Conservation (phyloP, 1,284 basidiomycete genomes). For the Rhodotorula sp. region DNA sequence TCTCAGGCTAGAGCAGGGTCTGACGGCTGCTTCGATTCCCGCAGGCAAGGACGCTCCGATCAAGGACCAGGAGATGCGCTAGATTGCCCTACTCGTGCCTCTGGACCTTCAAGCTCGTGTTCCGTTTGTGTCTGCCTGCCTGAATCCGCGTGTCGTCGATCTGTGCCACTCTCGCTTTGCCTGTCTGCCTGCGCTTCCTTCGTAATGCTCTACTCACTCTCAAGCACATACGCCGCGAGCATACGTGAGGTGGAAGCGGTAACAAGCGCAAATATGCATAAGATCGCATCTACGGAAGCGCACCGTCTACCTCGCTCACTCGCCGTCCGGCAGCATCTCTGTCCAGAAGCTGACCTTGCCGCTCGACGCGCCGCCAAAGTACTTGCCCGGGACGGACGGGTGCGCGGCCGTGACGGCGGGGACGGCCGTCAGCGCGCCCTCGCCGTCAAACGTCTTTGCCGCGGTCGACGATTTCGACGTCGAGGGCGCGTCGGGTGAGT, state of each 20-base stretch:
- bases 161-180: too few relatives aligned
- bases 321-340: neutral
- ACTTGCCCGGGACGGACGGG: slow-evolving; percentile 44
- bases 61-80: slow-evolving; percentile 16
- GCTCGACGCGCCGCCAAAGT: slow-evolving; percentile 29
- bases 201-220: too few relatives aligned
- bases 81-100: neutral
- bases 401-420: slow-evolving; percentile 54
- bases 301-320: neutral
- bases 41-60: slow-evolving; percentile 32
- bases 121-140: too few relatives aligned
- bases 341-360: slow-evolving; percentile 32
- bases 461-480: neutral
- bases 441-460: slow-evolving; percentile 41
- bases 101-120: neutral
- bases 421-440: slow-evolving; percentile 50
- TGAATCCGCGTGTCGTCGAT: neutral
- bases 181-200: too few relatives aligned
- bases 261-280: too few relatives aligned
- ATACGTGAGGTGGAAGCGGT: neutral
- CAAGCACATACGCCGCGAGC: too few relatives aligned
- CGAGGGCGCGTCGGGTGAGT: slow-evolving; percentile 30
- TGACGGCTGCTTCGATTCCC: neutral
- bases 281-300: neutral
- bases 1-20: too few relatives aligned